Percentiles rank a stretch among this genome's conserved stretches.
Evolutionary conservation across 2,329 filamentous ascomycete genomes (phyloP).

Genomic region (Zasmidium cellare): DNA sequence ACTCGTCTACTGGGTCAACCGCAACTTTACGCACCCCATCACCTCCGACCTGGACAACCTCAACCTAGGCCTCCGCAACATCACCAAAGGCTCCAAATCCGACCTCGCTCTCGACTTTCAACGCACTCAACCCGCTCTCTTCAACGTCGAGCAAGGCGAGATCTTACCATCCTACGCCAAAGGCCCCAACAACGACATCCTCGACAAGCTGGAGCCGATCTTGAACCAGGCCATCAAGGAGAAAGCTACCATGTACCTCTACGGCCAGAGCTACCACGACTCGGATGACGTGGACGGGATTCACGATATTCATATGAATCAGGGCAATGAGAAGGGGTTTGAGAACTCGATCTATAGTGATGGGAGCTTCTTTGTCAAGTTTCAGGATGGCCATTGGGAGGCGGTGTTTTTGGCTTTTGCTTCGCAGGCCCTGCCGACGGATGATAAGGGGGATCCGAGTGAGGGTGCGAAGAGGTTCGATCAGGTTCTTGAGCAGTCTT

Average conservation of each 20-base stretch:
- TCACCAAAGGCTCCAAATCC: constrained; percentile 15
- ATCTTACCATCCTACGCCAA: constrained; percentile 17
- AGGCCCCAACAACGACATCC: constrained; percentile 31
- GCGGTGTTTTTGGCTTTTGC: constrained; percentile 44
- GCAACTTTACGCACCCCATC: constrained; percentile 30
- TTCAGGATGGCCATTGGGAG: constrained; percentile 39
- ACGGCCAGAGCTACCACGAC: constrained; percentile 26
- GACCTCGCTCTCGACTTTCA: constrained; percentile 25
- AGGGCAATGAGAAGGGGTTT: constrained; percentile 35
- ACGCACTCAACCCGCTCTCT: constrained; percentile 18
- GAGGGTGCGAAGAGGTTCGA: constrained; percentile 5
- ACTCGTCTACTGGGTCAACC: constrained; percentile 37
- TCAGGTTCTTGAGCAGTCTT: neutral
- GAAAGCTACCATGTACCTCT: constrained; percentile 41
- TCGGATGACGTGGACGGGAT: constrained; percentile 39
- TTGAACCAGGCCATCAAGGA: constrained; percentile 36
- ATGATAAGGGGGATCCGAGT: constrained; percentile 25
- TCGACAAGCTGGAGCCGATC: constrained; percentile 38
- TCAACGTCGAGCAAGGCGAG: constrained; percentile 17
- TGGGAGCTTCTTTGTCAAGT: constrained; percentile 39
- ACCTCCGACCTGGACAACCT: constrained; percentile 25
- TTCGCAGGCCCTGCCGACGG: constrained; percentile 38
- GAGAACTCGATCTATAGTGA: constrained; percentile 41
- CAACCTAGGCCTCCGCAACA: constrained; percentile 29
- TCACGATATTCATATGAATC: constrained; percentile 46